Evolutionary conservation across 352 stramenopile species (phyloP), one percentile per base, ranked within the genome.

Genomic region (Globisporangium spiculum): DNA sequence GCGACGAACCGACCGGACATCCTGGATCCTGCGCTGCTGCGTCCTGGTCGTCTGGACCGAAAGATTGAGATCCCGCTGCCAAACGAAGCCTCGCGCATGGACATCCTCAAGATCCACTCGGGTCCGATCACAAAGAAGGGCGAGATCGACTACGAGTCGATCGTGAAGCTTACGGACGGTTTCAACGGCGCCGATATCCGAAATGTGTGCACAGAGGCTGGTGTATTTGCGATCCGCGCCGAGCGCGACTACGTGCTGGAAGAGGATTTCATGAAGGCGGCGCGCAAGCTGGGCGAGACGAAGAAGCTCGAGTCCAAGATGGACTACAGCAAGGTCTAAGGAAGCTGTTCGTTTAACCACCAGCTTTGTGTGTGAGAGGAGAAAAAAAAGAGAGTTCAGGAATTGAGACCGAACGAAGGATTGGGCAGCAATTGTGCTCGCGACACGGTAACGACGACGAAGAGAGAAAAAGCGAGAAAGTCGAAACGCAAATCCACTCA

Each of bases 241-340:
- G 97, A 99, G 77, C 89, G 98, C 54, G 97, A 99, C 74, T 99
- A 99, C 85, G 97, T 99, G 27, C 79, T 99, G 22, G 98, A 99
- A 76, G 98, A 99, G 75, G 98, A 99, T 78, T 99, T 99, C 77
- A 99, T 99, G 97, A 99, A 99, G 89, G 98, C 98, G 2, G 97
- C 97, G 58, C 91, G 98, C 65, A 99, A 99, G 88, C 92, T 99
- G 72, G 91, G 92, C 36, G 98, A 99, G 71, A 97, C 92, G 66
- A 99, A 99, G 94, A 99, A 99, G 83, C 91, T 99, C 54, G 98
- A 99, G 86, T 98, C 90, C 62, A 99, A 99, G 87, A 95, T 99
- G 80, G 97, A 99, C 83, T 99, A 99, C 84, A 98, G 89, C 84
- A 99, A 99, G 86, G 97, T 99, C 72, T 99, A 98, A 64, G 36